phyloP scores from a whole-genome alignment of 78 protist species.

The Dictyostelium citrinum region DNA sequence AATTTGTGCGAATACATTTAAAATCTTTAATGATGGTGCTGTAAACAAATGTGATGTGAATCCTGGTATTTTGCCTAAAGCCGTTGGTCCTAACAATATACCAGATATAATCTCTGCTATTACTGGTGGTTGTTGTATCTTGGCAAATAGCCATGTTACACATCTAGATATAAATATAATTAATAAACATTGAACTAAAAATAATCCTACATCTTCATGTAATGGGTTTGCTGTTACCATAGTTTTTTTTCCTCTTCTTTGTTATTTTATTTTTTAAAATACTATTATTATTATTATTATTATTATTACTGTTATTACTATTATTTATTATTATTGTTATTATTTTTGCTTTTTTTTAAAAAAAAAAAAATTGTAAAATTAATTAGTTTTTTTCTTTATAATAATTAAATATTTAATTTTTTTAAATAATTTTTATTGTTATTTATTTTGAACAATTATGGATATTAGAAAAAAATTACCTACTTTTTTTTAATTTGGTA shows the following conservation, averaged over 20 bases:
- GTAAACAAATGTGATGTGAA: constrained; percentile 15
- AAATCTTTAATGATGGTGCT: neutral
- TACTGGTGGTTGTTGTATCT: constrained; percentile 78
- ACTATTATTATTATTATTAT: neutral
- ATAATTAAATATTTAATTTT: no score
- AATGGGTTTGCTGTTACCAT: constrained; percentile 44
- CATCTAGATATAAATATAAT: constrained; percentile 49
- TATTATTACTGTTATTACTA: no score
- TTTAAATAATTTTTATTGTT: no score
- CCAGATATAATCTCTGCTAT: constrained; percentile 82
- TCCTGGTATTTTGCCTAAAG: constrained; percentile 59
- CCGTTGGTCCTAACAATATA: constrained; percentile 73
- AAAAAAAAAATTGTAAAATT: no score
- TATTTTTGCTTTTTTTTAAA: no score
- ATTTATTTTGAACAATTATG: no score
- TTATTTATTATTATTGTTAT: no score
- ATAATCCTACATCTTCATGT: constrained; percentile 30
- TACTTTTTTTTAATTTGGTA: neutral
- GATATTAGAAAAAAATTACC: no score
- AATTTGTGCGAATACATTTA: constrained; percentile 78
- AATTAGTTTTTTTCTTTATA: no score
- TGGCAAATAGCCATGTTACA: constrained; percentile 60
- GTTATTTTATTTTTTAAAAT: neutral
- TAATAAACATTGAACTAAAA: constrained; percentile 53
- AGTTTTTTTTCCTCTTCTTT: neutral